These are phyloP conservation scores for Chaetomium sp. DNA, from an alignment of 2,329 filamentous ascomycete species.

Conservation along the genomic window DNA sequence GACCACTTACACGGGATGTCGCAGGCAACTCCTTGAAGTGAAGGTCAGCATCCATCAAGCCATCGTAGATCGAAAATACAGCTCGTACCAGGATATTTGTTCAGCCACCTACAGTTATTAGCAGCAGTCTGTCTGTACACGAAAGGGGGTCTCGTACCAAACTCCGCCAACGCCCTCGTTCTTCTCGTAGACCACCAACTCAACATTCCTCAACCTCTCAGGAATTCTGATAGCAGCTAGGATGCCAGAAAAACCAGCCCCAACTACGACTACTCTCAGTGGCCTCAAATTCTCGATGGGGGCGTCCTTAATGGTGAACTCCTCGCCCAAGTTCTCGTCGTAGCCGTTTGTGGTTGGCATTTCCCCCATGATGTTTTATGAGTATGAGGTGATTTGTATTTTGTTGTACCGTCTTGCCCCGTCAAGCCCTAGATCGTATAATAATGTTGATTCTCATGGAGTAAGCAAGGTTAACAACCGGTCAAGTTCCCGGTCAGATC, in stretches of 20 bases:
- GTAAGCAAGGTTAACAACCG: background rate
- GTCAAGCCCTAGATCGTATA: background rate
- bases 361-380: background rate
- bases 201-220: conserved; percentile 40
- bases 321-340: background rate
- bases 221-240: conserved; percentile 42
- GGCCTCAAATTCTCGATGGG: conserved; percentile 40
- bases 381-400: background rate
- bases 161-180: conserved; percentile 41
- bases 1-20: conserved; percentile 43
- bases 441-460: background rate
- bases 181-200: conserved; percentile 43
- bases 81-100: conserved; percentile 39
- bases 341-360: conserved; percentile 13
- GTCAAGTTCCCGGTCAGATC: background rate
- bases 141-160: conserved; percentile 35
- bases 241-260: conserved; percentile 42
- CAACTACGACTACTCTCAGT: conserved; percentile 41
- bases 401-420: background rate
- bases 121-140: background rate
- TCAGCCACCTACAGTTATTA: conserved; percentile 37
- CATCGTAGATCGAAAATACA: background rate
- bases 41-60: background rate
- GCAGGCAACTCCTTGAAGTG: conserved; percentile 38
- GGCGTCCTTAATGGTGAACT: conserved; percentile 37